phyloP scores from a whole-genome alignment of 2,329 filamentous ascomycete species.

The Colletotrichum lentis region DNA sequence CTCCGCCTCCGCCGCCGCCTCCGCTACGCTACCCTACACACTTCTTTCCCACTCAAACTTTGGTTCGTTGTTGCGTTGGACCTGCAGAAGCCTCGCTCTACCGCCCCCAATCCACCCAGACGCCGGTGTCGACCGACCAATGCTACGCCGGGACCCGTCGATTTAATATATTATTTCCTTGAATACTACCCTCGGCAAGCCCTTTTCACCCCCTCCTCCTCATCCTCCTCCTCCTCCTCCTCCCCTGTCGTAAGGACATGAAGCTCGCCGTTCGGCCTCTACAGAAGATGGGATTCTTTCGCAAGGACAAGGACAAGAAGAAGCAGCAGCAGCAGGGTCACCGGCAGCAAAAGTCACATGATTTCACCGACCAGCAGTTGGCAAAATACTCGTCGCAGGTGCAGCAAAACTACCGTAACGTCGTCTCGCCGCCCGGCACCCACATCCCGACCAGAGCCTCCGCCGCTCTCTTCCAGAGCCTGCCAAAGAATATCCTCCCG shows the following conservation, averaged over 20 bases:
- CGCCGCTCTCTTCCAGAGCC: constrained; percentile 55
- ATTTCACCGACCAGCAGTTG: constrained; percentile 29
- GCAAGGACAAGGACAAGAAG: constrained; percentile 39
- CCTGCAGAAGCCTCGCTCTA: constrained; percentile 29
- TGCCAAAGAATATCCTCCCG: constrained; percentile 75
- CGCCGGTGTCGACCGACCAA: constrained; percentile 27
- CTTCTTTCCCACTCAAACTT: constrained; percentile 17
- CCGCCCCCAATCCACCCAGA: constrained; percentile 26
- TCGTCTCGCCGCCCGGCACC: constrained; percentile 33
- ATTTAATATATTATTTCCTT: constrained; percentile 36
- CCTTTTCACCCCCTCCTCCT: not conserved
- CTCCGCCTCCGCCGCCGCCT: no score
- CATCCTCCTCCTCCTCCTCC: not conserved
- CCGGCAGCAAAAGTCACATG: constrained; percentile 21
- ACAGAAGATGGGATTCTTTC: constrained; percentile 37
- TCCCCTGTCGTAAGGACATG: constrained; percentile 23
- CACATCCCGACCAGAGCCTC: constrained; percentile 54
- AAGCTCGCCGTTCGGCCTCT: constrained; percentile 36
- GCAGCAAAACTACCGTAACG: constrained; percentile 33
- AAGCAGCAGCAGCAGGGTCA: constrained; percentile 31
- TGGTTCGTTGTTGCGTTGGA: constrained; percentile 30
- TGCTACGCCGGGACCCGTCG: constrained; percentile 31
- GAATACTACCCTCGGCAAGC: constrained; percentile 19
- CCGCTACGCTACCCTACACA: not conserved
- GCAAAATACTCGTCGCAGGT: constrained; percentile 35